Percentiles rank a stretch among this genome's conserved stretches.
Evolutionary conservation across 2,329 filamentous ascomycete species (phyloP).

Genomic region (Cladosporium sp.): DNA sequence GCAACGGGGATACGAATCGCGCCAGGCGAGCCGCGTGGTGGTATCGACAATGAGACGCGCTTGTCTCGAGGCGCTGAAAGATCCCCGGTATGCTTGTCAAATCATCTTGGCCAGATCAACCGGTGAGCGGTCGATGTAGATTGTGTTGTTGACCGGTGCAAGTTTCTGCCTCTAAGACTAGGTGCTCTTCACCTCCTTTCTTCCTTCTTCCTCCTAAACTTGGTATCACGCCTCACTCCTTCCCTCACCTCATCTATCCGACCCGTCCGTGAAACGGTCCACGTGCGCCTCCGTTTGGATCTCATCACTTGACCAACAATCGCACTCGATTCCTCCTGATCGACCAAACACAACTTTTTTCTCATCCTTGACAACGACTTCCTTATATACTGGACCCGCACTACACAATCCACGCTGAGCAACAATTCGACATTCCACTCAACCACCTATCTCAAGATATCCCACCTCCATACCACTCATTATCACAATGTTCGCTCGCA

Average conservation of each 20-base stretch:
- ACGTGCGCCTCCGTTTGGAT: conserved; percentile 9
- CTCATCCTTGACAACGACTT: background rate
- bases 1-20: too few species aligned
- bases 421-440: background rate
- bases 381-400: background rate
- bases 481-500: conserved; percentile 17
- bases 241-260: background rate
- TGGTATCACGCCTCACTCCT: conserved; percentile 2
- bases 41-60: too few species aligned
- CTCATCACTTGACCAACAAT: conserved; percentile 5
- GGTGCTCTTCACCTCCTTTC: background rate
- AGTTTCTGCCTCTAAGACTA: too few species aligned
- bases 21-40: too few species aligned
- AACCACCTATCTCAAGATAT: background rate
- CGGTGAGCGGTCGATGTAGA: too few species aligned
- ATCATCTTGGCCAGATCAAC: too few species aligned
- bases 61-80: too few species aligned
- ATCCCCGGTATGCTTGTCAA: too few species aligned
- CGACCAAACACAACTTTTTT: background rate
- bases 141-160: too few species aligned
- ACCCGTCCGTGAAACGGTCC: conserved; percentile 1
- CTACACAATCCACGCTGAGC: background rate
- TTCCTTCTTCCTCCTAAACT: background rate
- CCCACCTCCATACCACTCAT: background rate
- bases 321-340: conserved; percentile 3